Evolutionary conservation across 345 rosid genomes (phyloP).

Genomic region (Brassica carinata): DNA sequence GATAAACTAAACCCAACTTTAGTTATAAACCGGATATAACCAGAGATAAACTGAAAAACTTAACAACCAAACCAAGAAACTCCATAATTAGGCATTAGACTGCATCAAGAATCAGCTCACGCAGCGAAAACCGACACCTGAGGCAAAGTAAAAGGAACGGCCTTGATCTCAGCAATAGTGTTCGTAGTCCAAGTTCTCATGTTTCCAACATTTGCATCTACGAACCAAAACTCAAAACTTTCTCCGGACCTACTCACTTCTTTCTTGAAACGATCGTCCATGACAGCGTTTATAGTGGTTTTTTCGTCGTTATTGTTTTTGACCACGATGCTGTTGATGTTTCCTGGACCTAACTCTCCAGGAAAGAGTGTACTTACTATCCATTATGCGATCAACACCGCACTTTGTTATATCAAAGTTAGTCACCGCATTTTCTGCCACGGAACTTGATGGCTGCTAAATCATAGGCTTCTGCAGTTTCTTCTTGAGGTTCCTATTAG

Average conservation of each 20-base stretch:
- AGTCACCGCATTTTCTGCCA: conserved; percentile 81
- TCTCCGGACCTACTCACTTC: conserved; percentile 57
- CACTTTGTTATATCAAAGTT: conserved; percentile 83
- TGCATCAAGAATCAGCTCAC: conserved; percentile 73
- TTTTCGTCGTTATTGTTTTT: conserved; percentile 41
- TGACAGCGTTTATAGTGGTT: conserved; percentile 49
- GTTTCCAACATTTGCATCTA: conserved; percentile 45
- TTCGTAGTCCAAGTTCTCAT: conserved; percentile 52
- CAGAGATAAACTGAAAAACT: conserved; percentile 15
- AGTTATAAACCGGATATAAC: conserved; percentile 28
- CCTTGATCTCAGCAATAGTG: conserved; percentile 58
- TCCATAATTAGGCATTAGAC: conserved; percentile 31
- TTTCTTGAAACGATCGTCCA: conserved; percentile 50
- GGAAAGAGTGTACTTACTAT: conserved; percentile 74
- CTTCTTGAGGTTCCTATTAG: conserved; percentile 84
- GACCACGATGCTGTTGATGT: conserved; percentile 42
- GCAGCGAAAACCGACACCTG: conserved; percentile 78
- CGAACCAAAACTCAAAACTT: conserved; percentile 42
- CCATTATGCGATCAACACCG: conserved; percentile 80
- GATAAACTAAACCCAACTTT: conserved; percentile 27
- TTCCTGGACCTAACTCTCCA: conserved; percentile 71
- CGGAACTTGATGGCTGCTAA: conserved; percentile 94
- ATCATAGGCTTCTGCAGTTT: conserved; percentile 97
- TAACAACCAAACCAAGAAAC: conserved; percentile 40
- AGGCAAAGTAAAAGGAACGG: conserved; percentile 54